Evolutionary conservation across 164 flowering plant species (phyloP), one percentile per base, ranked within the genome.

Genomic region (Vitis riparia): DNA sequence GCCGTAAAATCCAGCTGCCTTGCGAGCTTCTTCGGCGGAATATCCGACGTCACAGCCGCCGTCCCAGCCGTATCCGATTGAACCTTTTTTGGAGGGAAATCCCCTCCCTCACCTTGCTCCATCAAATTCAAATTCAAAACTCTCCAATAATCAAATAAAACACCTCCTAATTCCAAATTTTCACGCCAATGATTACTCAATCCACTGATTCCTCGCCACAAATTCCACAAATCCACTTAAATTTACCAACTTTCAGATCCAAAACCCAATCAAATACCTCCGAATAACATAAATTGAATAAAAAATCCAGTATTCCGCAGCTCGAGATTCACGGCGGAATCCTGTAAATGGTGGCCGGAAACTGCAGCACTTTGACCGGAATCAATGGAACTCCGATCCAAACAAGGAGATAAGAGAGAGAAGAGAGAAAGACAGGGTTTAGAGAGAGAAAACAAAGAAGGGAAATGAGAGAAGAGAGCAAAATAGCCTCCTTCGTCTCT

Each of bases 1-100:
- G 77, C 82, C 32, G 91, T 87, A 78, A 93, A 93, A 81, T 91
- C 98, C 17, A 93, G 91, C 88, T 93, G 96, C 84, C 98, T 81
- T 9, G 91, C 96, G 10, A 88, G 89, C 87, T 88, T 93, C 88
- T 82, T 90, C 75, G 83, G 73, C 16, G 88, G 86, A 49, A 79
- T 65, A 72, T 81, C 92, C 30, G 72, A 19, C 23, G 77, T 37
- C 65, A 73, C 58, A 12, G 57, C 59, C 55, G 74, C 30, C 12
- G 29, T 29, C 51, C 51, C 59, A 2, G 47, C 62, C 9, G 55
- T 49, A 16, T 76, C 79, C 59, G 85, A 74, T 69, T 71, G 86
- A 17, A 58, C 64, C 72, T 71, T 79, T 68, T 80, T 80, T 51
- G 83, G 87, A 85, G 89, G 81, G 85, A 78, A 72, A 69, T 83